These are phyloP conservation scores for Lactarius sp. DNA, from an alignment of 768 basidiomycete species.

Conservation along the genomic window DNA sequence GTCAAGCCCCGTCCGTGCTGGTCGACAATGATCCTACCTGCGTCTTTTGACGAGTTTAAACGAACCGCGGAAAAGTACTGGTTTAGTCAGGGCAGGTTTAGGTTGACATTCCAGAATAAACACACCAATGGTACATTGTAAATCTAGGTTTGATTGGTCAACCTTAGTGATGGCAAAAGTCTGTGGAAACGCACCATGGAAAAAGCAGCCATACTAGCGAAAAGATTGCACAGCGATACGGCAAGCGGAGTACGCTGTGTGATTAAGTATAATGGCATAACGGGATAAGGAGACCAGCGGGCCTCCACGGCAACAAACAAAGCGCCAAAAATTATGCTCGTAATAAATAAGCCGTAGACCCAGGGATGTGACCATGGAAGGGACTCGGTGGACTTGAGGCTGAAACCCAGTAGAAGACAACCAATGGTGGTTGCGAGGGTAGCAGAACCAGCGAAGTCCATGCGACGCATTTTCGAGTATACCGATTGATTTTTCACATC, in stretches of 20 bases:
- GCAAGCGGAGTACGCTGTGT: conserved; percentile 75
- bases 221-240: conserved; percentile 73
- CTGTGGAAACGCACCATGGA: conserved; percentile 53
- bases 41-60: conserved; percentile 57
- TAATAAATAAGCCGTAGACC: conserved; percentile 59
- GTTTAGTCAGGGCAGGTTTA: conserved; percentile 16
- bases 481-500: conserved; percentile 55
- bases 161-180: conserved; percentile 22
- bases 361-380: conserved; percentile 69
- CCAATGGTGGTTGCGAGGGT: conserved; percentile 72
- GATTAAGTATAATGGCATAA: conserved; percentile 83
- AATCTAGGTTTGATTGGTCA: conserved; percentile 41
- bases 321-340: conserved; percentile 49
- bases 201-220: conserved; percentile 72
- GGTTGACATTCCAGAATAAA: conserved; percentile 22
- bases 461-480: conserved; percentile 63
- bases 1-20: neutral
- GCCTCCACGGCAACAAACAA: conserved; percentile 78
- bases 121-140: conserved; percentile 81
- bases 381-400: conserved; percentile 73
- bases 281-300: conserved; percentile 72
- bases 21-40: conserved; percentile 45
- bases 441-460: conserved; percentile 80
- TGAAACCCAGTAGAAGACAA: conserved; percentile 69
- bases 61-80: conserved; percentile 84